Base-by-base conservation (phyloP, 1,284 basidiomycete genomes). In the Takashimella tepidaria region DNA sequence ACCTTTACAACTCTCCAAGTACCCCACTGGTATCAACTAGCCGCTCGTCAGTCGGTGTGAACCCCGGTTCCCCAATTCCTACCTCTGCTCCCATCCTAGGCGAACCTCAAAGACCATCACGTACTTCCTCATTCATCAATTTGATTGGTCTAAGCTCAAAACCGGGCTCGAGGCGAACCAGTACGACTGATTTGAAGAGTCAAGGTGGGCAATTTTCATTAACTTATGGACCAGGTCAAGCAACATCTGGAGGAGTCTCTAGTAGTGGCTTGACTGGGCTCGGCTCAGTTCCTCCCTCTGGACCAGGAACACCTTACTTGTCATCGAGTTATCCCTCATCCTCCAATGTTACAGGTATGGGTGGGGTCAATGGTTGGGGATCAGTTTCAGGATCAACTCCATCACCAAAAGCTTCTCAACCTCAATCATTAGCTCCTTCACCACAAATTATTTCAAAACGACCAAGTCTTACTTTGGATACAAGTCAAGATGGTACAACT, bases 1-100 rank as follows among this genome's bases (percentile, higher is more conserved):
- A 88, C 83, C 78, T 93, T 57, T 96, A 96, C 78, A 92, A 92
- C 70, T 83, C 87, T 58, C 77, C 78, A 20, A 63, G 57, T 11
- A 26, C 50, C 10, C 55, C 59, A 12, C 53, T 57, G 20, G 41
- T 59, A 10, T 57, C 58, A 11, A 51, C 66, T 0, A 59, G 63
- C 13, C 62, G 74, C 16, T 68, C 60, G 16, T 50, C 60, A 12
- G 60, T 76, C 12, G 74, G 68, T 5, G 70, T 73, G 22, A 55
- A 60, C 0, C 73, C 73, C 16, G 73, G 70, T 5, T 71, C 68
- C 13, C 74, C 74, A 13, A 75, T 76, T 54, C 57, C 62, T 1
- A 51, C 65, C 0, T 58, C 60, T 12, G 72, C 73, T 1, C 73
- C 73, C 0, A 75, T 76, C 54, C 61, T 76, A 16, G 74, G 74